Base-by-base conservation (phyloP, 257 asterid genomes). In the Fraxinus quadrangulata region DNA sequence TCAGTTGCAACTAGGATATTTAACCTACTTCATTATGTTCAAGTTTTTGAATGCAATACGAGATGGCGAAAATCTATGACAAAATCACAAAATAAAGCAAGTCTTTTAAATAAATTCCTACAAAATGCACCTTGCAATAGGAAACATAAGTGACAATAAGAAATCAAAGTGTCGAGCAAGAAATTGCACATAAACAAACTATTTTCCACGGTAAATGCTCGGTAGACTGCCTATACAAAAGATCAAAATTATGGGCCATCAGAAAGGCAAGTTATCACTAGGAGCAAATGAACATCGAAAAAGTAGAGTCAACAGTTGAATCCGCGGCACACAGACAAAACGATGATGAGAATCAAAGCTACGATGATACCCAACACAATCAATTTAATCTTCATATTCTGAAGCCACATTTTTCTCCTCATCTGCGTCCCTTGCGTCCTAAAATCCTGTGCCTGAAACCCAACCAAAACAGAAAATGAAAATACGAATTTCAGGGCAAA, bases 361-460 rank as follows among this genome's bases (percentile, higher is more conserved):
- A 84, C 31, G 75, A 87, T 17, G 24, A 89, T 79, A 10, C 84
- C 85, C 42, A 81, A 70, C 74, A 89, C 91, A 39, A 85, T 79
- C 78, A 90, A 85, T 85, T 88, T 90, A 71, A 88, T 81, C 87
- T 90, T 88, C 92, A 90, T 84, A 34, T 90, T 90, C 81, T 88
- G 89, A 80, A 88, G 2, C 94, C 94, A 88, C 91, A 90, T 83
- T 77, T 85, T 85, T 67, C 86, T 77, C 80, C 81, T 82, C 79
- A 90, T 72, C 75, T 82, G 77, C 4, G 87, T 84, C 67, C 96
- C 96, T 31, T 88, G 87, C 34, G 86, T 85, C 78, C 78, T 79
- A 37, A 90, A 90, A 78, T 87, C 91, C 63, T 88, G 93, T 1
- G 96, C 96, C 93, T 90, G 89, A 78, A 80, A 67, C 42, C 42